Percentiles rank a stretch among this genome's conserved stretches.
These are phyloP conservation scores for Globisporangium paddicum DNA, from an alignment of 352 stramenopile species.

Conservation along the genomic window DNA sequence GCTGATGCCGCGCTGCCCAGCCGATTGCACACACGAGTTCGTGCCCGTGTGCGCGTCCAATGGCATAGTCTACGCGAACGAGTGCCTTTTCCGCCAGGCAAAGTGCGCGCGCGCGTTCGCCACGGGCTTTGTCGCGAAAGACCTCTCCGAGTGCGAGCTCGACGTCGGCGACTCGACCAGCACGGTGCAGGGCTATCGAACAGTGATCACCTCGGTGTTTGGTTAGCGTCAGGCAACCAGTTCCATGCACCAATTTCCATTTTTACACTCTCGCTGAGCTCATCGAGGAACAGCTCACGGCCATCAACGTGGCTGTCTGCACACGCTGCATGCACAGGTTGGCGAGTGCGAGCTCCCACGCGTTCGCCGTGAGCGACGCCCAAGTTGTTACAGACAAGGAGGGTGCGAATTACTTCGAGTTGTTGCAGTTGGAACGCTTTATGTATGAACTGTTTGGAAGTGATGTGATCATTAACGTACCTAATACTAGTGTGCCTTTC, in stretches of 20 bases:
- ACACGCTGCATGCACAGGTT: background rate
- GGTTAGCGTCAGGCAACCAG: slow-evolving; percentile 1
- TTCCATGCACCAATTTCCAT: slow-evolving; percentile 1
- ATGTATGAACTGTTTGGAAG: no score
- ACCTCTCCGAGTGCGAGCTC: slow-evolving; percentile 21
- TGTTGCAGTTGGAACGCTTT: no score
- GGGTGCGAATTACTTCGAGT: no score
- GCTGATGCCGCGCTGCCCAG: slow-evolving; percentile 25
- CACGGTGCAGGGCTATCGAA: slow-evolving; percentile 3
- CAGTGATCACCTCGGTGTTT: slow-evolving; percentile 11
- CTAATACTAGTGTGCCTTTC: no score
- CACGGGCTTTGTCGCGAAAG: slow-evolving; percentile 11
- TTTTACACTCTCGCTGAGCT: background rate
- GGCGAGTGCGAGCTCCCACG: no score
- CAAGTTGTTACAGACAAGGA: no score
- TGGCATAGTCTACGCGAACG: slow-evolving; percentile 46
- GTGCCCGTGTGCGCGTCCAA: slow-evolving; percentile 45
- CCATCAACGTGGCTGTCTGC: background rate
- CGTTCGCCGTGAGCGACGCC: no score
- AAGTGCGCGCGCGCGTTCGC: slow-evolving; percentile 27
- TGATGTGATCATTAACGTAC: no score
- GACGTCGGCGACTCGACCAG: slow-evolving; percentile 13
- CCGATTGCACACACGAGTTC: slow-evolving; percentile 31
- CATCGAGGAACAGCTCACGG: background rate
- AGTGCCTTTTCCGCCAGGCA: slow-evolving; percentile 47